Conservation (phyloP, 768 basidiomycete species). For the Leccinum obscurum region DNA sequence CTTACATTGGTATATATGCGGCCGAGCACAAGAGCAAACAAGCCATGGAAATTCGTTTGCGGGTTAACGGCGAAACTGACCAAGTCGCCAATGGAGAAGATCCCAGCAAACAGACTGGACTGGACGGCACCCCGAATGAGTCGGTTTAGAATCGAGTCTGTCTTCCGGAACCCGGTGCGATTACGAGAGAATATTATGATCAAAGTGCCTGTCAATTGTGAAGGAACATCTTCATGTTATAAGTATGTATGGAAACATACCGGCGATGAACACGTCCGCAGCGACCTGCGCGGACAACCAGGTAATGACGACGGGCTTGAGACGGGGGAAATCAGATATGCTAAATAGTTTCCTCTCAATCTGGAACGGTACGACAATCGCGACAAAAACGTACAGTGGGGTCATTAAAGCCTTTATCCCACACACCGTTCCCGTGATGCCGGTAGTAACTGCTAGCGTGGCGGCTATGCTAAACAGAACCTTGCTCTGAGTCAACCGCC, state of each 20-base stretch:
- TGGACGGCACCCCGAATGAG: not conserved
- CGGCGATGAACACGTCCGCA: not conserved
- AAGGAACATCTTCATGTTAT: not conserved
- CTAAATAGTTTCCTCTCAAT: not conserved
- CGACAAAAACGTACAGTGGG: not conserved
- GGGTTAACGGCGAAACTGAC: not conserved
- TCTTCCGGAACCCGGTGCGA: not conserved
- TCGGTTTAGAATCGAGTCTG: not conserved
- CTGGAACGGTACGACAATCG: not conserved
- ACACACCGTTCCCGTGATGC: not conserved
- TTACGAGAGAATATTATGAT: not conserved
- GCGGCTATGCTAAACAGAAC: not conserved
- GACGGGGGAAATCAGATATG: not conserved
- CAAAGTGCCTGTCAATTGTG: not conserved
- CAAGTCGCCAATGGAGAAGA: not conserved
- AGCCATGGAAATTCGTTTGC: not conserved
- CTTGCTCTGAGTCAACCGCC: conserved; percentile 8
- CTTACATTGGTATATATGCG: conserved; percentile 1
- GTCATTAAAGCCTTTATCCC: not conserved
- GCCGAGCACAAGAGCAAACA: not conserved
- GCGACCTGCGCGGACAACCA: not conserved
- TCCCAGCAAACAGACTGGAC: not conserved
- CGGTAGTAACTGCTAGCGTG: not conserved
- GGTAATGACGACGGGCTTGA: not conserved
- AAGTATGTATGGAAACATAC: not conserved